These are phyloP conservation scores for Angomonas deanei DNA, from an alignment of 208 protist species.

Conservation along the genomic window DNA sequence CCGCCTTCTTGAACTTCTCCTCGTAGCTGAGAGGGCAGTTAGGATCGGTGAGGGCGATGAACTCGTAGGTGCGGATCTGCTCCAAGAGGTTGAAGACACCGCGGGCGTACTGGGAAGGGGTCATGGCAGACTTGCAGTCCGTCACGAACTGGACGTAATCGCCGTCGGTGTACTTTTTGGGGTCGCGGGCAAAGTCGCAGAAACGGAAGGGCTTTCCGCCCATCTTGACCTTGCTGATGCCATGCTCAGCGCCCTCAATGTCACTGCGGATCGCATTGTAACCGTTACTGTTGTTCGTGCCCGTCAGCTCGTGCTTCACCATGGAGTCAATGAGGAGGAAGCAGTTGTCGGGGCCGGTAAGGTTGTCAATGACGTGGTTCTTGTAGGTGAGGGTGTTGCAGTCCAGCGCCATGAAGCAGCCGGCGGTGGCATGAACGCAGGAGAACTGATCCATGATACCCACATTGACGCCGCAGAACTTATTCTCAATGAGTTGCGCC, in stretches of 20 bases:
- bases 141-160: slow-evolving; percentile 47
- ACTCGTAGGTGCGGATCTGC: slow-evolving; percentile 53
- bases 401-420: slow-evolving; percentile 63
- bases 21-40: slow-evolving; percentile 29
- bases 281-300: slow-evolving; percentile 26
- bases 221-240: slow-evolving; percentile 43
- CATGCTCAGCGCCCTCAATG: slow-evolving; percentile 41
- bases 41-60: slow-evolving; percentile 42
- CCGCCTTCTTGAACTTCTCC: slow-evolving; percentile 36
- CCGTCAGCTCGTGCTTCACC: slow-evolving; percentile 50
- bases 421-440: slow-evolving; percentile 57
- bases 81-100: slow-evolving; percentile 52
- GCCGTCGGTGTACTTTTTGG: slow-evolving; percentile 33
- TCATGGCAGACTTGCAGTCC: slow-evolving; percentile 44
- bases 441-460: slow-evolving; percentile 90
- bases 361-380: slow-evolving; percentile 38
- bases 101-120: slow-evolving; percentile 34
- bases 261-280: slow-evolving; percentile 54
- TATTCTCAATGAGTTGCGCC: slow-evolving; percentile 63
- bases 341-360: slow-evolving; percentile 36
- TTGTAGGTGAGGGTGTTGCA: slow-evolving; percentile 57
- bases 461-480: slow-evolving; percentile 72
- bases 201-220: slow-evolving; percentile 44
- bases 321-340: slow-evolving; percentile 68
- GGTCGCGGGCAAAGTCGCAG: slow-evolving; percentile 45